Evolutionary conservation across 805 yeast genomes (phyloP).

Genomic region (Starmerella vaccinii): DNA sequence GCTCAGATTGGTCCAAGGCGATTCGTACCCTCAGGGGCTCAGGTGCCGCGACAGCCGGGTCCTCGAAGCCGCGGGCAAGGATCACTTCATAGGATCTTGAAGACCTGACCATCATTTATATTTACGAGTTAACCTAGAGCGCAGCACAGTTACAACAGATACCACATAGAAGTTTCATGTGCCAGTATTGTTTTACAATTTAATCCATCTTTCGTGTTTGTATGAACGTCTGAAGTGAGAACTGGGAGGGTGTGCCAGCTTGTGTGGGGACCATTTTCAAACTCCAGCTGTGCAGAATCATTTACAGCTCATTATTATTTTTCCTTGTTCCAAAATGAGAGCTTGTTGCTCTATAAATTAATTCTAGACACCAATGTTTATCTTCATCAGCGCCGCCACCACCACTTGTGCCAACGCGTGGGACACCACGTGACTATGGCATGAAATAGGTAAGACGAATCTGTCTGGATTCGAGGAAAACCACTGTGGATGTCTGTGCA

Average conservation of each 20-base stretch:
- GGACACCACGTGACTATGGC: neutral
- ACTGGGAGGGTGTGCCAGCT: too few relatives aligned
- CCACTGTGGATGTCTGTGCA: conserved; percentile 40
- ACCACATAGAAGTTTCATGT: too few relatives aligned
- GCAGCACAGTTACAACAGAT: too few relatives aligned
- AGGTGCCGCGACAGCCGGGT: neutral
- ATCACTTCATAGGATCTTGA: neutral
- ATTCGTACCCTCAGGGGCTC: neutral
- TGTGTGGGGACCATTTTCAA: too few relatives aligned
- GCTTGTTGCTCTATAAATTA: too few relatives aligned
- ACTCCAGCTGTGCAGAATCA: too few relatives aligned
- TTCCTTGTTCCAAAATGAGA: too few relatives aligned
- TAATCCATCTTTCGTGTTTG: too few relatives aligned
- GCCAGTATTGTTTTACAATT: too few relatives aligned
- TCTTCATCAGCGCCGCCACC: neutral
- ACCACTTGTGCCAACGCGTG: neutral
- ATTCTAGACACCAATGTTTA: neutral
- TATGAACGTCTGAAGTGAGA: too few relatives aligned
- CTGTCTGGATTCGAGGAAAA: neutral
- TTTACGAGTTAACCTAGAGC: too few relatives aligned
- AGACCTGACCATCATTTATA: neutral
- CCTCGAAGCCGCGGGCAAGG: neutral
- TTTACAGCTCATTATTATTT: too few relatives aligned
- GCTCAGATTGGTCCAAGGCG: neutral
- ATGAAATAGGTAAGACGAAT: neutral